Percentiles rank a stretch among this genome's conserved stretches.
Conservation (phyloP, 495 filamentous ascomycete species). For the Xylaria scruposa region DNA sequence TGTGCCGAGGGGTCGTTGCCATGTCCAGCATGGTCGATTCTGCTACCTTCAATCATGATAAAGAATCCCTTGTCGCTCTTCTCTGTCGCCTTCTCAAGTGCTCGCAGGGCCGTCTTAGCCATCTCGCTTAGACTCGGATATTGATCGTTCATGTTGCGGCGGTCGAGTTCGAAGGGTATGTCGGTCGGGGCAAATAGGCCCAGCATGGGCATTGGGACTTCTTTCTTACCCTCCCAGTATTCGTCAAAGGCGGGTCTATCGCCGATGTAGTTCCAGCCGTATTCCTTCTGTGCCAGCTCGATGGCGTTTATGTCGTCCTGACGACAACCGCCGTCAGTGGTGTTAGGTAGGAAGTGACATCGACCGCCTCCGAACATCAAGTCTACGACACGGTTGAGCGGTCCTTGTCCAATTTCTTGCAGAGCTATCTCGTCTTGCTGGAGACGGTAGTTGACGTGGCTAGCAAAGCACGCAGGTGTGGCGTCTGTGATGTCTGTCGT, state of each 20-base stretch:
- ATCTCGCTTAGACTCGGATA: slow-evolving; percentile 95
- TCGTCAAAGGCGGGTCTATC: slow-evolving; percentile 79
- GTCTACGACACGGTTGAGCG: slow-evolving; percentile 85
- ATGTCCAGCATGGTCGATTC: slow-evolving; percentile 96
- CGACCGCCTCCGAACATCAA: slow-evolving; percentile 90
- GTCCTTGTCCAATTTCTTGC: slow-evolving; percentile 83
- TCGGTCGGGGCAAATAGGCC: slow-evolving; percentile 85
- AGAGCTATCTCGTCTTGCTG: slow-evolving; percentile 92
- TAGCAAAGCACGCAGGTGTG: slow-evolving; percentile 94
- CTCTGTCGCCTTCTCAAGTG: slow-evolving; percentile 81
- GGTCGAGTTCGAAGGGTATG: slow-evolving; percentile 92
- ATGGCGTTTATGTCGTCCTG: slow-evolving; percentile 73
- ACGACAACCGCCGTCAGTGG: slow-evolving; percentile 77
- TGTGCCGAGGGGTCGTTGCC: slow-evolving; percentile 95
- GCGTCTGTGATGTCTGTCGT: slow-evolving; percentile 96
- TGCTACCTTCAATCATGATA: slow-evolving; percentile 94
- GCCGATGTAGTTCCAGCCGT: slow-evolving; percentile 79
- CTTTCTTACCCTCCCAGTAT: slow-evolving; percentile 68
- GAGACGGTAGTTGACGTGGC: slow-evolving; percentile 78
- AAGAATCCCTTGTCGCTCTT: slow-evolving; percentile 94
- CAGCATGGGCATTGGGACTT: slow-evolving; percentile 78
- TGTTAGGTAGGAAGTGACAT: slow-evolving; percentile 90
- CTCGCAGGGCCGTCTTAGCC: slow-evolving; percentile 79
- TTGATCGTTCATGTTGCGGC: slow-evolving; percentile 72
- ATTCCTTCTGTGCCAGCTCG: slow-evolving; percentile 68